phyloP scores from a whole-genome alignment of 306 rosid genomes.

The Coriaria nepalensis region DNA sequence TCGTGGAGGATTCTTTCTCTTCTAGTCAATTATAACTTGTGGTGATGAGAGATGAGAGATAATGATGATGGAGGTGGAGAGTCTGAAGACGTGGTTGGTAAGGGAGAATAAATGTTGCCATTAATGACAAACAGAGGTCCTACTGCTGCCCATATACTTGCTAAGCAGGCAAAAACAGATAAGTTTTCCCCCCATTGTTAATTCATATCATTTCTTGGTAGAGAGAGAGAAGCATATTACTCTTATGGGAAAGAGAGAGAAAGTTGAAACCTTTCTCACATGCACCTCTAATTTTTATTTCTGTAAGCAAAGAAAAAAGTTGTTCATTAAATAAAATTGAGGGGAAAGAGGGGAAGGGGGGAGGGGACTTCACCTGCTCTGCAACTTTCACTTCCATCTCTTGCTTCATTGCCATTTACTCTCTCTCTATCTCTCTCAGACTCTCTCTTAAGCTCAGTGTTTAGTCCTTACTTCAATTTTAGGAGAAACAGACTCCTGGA shows the following conservation, averaged over 20 bases:
- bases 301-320: slow-evolving; percentile 16
- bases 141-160: slow-evolving; percentile 24
- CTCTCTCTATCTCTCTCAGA: slow-evolving; percentile 14
- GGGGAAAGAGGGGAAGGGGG: too few species aligned
- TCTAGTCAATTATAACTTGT: too few species aligned
- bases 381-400: slow-evolving; percentile 9
- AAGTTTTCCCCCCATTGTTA: slow-evolving; percentile 6
- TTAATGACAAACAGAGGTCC: slow-evolving; percentile 28
- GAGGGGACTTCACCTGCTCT: slow-evolving; percentile 34
- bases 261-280: slow-evolving; percentile 10
- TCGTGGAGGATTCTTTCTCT: too few species aligned
- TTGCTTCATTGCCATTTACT: slow-evolving; percentile 9
- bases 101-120: slow-evolving; percentile 59
- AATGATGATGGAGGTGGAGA: slow-evolving; percentile 22
- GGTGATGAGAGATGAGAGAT: too few species aligned
- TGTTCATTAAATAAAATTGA: slow-evolving; percentile 27
- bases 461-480: slow-evolving; percentile 22
- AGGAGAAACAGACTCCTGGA: neutral
- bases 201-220: slow-evolving; percentile 5
- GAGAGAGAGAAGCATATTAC: slow-evolving; percentile 15
- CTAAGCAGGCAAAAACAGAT: neutral
- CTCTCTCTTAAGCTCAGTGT: slow-evolving; percentile 19
- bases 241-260: slow-evolving; percentile 3
- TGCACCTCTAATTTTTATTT: slow-evolving; percentile 48
- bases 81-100: slow-evolving; percentile 42